Conservation (phyloP, 2,329 filamentous ascomycete genomes). For the Exophiala aquamarina region DNA sequence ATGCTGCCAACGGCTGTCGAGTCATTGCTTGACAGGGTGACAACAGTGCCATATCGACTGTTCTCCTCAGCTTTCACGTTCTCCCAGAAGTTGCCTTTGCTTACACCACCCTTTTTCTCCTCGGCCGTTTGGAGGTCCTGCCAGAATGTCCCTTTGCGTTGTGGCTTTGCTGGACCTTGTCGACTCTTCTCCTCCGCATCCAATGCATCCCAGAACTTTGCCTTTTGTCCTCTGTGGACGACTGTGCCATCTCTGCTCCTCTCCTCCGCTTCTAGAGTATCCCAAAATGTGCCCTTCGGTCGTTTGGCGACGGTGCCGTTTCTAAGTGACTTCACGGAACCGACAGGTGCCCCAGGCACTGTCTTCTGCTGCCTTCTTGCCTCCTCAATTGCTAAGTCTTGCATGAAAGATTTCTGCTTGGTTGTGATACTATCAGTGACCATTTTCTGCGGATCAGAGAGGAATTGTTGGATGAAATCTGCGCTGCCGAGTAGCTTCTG, state of each 20-base stretch:
- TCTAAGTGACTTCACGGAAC: neutral
- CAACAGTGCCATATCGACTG: conserved; percentile 22
- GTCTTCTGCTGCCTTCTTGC: conserved; percentile 12
- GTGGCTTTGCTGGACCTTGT: neutral
- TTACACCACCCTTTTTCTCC: conserved; percentile 9
- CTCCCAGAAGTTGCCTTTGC: conserved; percentile 23
- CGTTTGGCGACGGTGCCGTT: too few relatives aligned
- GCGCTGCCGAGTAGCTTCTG: conserved; percentile 23
- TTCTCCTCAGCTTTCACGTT: conserved; percentile 22
- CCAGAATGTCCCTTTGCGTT: conserved; percentile 24
- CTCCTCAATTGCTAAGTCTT: conserved; percentile 24
- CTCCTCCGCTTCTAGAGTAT: conserved; percentile 18
- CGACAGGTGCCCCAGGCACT: conserved; percentile 4
- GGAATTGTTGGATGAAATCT: conserved; percentile 25
- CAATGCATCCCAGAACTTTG: neutral
- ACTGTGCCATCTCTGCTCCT: conserved; percentile 17
- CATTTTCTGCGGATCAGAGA: conserved; percentile 25
- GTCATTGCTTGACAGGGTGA: conserved; percentile 23
- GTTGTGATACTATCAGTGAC: conserved; percentile 22
- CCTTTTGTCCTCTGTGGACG: neutral
- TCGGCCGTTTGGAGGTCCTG: conserved; percentile 24
- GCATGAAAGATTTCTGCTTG: conserved; percentile 20
- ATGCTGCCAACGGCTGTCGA: conserved; percentile 22
- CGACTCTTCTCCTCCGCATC: neutral
- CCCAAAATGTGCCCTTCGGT: conserved; percentile 17